These are phyloP conservation scores for Hyphopichia khmerensis DNA, from an alignment of 1,139 yeast genomes.

Conservation along the genomic window DNA sequence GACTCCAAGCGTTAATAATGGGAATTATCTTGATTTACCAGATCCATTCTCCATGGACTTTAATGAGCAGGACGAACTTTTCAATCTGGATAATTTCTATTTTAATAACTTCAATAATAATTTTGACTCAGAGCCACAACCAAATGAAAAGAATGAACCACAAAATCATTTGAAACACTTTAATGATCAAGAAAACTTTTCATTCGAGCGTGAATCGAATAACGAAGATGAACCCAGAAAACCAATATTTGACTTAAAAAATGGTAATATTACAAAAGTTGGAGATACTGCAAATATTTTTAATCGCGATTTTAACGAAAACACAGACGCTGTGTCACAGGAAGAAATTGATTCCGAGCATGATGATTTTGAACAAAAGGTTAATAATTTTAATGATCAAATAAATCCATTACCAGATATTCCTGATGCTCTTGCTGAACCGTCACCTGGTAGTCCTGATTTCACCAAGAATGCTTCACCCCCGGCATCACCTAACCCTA, in stretches of 20 bases:
- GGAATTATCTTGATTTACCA: slow-evolving; percentile 22
- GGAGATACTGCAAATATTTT: background rate
- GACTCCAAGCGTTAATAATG: slow-evolving; percentile 28
- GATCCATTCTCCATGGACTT: slow-evolving; percentile 8
- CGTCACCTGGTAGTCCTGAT: background rate
- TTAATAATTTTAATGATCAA: background rate
- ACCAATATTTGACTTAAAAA: background rate
- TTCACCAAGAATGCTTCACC: background rate
- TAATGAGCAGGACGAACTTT: slow-evolving; percentile 18
- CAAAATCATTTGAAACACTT: background rate
- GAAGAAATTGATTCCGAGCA: background rate
- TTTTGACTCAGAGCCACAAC: background rate
- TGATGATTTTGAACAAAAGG: background rate
- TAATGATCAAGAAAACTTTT: background rate
- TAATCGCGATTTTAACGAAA: background rate
- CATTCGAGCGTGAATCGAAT: background rate
- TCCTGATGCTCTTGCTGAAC: background rate
- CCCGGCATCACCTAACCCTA: background rate
- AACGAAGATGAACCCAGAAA: background rate
- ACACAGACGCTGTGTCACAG: background rate
- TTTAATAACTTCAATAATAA: background rate
- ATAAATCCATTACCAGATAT: background rate
- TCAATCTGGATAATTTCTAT: slow-evolving; percentile 10
- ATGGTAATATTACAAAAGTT: background rate
- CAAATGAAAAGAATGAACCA: background rate